Percentiles rank a stretch among this genome's conserved stretches.
These are phyloP conservation scores for Postia placenta DNA, from an alignment of 768 basidiomycete species.

Conservation along the genomic window DNA sequence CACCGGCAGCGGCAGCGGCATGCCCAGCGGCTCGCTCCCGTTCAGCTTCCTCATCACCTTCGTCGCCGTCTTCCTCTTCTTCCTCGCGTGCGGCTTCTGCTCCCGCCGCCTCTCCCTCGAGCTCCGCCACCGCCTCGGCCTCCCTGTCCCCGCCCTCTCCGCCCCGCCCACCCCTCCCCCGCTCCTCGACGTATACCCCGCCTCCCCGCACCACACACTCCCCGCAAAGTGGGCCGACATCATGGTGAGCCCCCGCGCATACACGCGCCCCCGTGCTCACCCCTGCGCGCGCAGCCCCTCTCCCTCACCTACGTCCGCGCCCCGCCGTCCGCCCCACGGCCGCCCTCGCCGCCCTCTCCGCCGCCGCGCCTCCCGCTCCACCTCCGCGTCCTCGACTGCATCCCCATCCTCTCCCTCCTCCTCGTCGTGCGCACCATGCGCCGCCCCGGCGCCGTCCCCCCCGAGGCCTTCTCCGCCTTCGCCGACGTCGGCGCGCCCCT, in stretches of 20 bases:
- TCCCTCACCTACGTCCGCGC: not conserved
- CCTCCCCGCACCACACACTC: not conserved
- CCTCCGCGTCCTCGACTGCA: not conserved
- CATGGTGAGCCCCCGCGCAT: constrained; percentile 8
- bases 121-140: constrained; percentile 16
- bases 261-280: not conserved
- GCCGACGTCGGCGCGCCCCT: not conserved
- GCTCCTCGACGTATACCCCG: constrained; percentile 17
- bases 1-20: not conserved
- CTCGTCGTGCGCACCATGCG: not conserved
- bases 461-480: not conserved
- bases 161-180: constrained; percentile 9
- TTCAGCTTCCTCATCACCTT: constrained; percentile 27
- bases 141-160: not conserved
- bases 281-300: not conserved
- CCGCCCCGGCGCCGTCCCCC: not conserved
- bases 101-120: constrained; percentile 18
- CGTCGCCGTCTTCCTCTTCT: constrained; percentile 24
- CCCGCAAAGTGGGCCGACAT: constrained; percentile 11
- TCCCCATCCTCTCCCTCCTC: constrained; percentile 1
- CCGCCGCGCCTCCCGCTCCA: not conserved
- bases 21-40: constrained; percentile 17
- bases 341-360: too few relatives aligned
- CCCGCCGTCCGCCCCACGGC: not conserved
- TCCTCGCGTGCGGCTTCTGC: constrained; percentile 23